Conservation (phyloP, 163 green algal genomes). For the Smithsoniella earleae region DNA sequence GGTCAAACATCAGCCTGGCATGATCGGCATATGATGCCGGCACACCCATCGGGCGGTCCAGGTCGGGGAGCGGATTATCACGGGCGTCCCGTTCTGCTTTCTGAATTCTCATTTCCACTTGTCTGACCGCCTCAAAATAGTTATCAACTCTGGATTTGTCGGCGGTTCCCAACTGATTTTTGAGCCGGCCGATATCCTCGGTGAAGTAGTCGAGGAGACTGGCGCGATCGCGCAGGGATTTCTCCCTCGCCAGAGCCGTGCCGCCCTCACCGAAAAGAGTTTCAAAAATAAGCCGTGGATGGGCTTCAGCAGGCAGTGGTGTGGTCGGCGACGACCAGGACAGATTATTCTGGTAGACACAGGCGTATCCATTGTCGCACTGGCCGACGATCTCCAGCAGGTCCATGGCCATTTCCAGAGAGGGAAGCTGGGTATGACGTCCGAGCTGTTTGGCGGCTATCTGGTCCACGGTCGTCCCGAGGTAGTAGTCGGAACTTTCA, state of each 20-base stretch:
- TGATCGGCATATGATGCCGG: not conserved
- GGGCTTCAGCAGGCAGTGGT: not conserved
- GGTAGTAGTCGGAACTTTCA: not conserved
- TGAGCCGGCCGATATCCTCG: not conserved
- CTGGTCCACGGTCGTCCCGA: not conserved
- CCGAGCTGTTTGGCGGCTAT: not conserved
- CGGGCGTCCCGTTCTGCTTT: not conserved
- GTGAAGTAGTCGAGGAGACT: not conserved
- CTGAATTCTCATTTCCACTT: not conserved
- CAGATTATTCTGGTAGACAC: not conserved
- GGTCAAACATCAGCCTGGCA: no score
- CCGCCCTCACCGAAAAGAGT: not conserved
- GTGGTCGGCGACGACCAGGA: constrained; percentile 1
- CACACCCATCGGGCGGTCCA: not conserved
- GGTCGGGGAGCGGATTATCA: not conserved
- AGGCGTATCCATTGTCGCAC: not conserved
- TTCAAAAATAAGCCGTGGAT: not conserved
- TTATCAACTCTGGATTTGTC: not conserved
- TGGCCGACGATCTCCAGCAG: not conserved
- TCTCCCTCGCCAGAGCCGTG: not conserved
- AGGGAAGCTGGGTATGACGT: not conserved
- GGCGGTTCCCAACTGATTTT: not conserved
- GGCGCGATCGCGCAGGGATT: not conserved
- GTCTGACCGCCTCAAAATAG: not conserved
- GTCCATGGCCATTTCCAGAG: not conserved